Base-by-base conservation (phyloP, 2,329 filamentous ascomycete species). In the Blastomyces gilchristii region DNA sequence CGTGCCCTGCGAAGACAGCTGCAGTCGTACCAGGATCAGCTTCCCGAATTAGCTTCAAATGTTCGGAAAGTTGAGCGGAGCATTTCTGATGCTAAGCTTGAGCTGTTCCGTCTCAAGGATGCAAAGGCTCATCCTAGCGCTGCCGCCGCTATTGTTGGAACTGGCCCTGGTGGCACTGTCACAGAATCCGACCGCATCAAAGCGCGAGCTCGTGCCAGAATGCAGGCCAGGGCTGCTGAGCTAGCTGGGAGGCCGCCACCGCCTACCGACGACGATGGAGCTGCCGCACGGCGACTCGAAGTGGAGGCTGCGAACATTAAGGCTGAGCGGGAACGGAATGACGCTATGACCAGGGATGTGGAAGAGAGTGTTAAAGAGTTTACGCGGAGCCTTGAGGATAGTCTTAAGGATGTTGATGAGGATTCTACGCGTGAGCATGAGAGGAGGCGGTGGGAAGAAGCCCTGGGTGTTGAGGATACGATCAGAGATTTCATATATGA, bases 401-500 rank as follows among this genome's bases (percentile, higher is more conserved):
- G 81, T 70, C 83, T 99, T 34, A 94, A 94, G 72, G 90, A 96
- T 63, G 89, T 87, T 52, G 84, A 81, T 52, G 85, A 88, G 65
- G 89, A 87, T 69, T 87, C 86, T 49, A 85, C 87, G 2, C 90
- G 87, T 66, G 91, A 97, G 75, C 92, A 97, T 73, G 94, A 99
- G 79, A 87, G 85, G 70, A 86, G 94, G 65, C 85, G 94, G 65
- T 99, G 94, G 94, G 91, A 99, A 69, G 94, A 99, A 76, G 94
- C 86, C 11, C 82, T 99, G 47, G 94, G 94, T 37, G 94, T 99
- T 37, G 94, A 99, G 73, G 93, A 99, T 71, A 91, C 96, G 71
- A 89, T 97, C 65, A 90, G 91, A 71, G 94, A 99, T 72, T 97
- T 99, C 75, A 99, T 99, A 73, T 97, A 94, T 73, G 94, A 97